Conservation (phyloP, 441 rosid species). For the Brassica hybrid region DNA sequence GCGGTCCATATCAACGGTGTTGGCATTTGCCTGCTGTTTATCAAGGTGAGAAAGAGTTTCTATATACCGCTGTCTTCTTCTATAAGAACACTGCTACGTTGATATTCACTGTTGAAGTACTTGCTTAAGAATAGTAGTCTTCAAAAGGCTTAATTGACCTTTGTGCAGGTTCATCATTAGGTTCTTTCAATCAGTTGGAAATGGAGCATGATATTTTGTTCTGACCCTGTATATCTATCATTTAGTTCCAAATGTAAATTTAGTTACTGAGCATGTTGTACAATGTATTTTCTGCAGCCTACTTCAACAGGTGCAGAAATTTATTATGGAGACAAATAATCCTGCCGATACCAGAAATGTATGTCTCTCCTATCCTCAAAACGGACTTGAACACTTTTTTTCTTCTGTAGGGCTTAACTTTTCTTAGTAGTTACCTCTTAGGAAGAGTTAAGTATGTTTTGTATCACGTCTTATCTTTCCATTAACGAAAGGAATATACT, state of each 20-base stretch:
- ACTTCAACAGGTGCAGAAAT: constrained; percentile 60
- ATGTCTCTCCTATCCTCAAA: constrained; percentile 40
- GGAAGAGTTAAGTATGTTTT: constrained; percentile 4
- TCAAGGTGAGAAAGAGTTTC: constrained; percentile 60
- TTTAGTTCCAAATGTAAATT: constrained; percentile 8
- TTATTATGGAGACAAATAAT: constrained; percentile 58
- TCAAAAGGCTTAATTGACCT: constrained; percentile 1
- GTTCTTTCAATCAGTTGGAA: not conserved
- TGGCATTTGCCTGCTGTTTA: constrained; percentile 71
- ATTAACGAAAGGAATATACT: not conserved
- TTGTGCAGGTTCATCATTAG: not conserved
- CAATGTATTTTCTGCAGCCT: constrained; percentile 51
- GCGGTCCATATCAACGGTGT: constrained; percentile 62
- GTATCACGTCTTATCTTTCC: constrained; percentile 5
- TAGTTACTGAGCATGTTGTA: constrained; percentile 28
- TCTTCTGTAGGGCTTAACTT: constrained; percentile 7
- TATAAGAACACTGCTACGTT: constrained; percentile 12
- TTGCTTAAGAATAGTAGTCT: constrained; percentile 19
- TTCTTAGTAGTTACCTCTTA: constrained; percentile 2
- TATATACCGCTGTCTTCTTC: constrained; percentile 5
- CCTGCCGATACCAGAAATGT: constrained; percentile 57
- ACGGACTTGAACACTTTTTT: not conserved
- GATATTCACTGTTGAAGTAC: constrained; percentile 15
- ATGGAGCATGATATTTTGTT: not conserved
- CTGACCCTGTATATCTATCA: constrained; percentile 7